A percentile compares a stretch with the other conserved stretches of the same genome.
Evolutionary conservation across 2,329 filamentous ascomycete genomes (phyloP).

Genomic region (Orbilia quercus): DNA sequence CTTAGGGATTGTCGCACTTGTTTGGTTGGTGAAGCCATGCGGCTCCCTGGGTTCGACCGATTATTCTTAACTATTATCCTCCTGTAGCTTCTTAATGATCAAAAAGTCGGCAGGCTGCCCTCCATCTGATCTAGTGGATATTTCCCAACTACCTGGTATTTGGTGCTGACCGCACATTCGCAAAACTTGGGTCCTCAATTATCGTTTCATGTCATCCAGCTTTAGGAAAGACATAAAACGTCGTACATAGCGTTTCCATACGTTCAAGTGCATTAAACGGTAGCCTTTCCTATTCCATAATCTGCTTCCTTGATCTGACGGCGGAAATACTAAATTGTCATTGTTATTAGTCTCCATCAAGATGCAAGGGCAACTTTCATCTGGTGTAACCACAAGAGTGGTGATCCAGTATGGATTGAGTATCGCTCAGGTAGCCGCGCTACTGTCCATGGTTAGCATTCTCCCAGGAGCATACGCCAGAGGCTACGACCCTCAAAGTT

Average conservation of each 20-base stretch:
- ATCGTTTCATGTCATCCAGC: neutral
- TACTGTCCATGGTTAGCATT: constrained; percentile 13
- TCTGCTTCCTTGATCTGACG: neutral
- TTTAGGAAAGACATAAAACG: neutral
- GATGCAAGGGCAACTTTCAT: neutral
- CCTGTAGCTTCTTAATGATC: too few relatives aligned
- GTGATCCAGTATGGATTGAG: constrained; percentile 14
- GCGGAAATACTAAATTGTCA: neutral
- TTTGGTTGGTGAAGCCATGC: neutral
- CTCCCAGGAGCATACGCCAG: constrained; percentile 16
- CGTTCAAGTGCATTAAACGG: neutral
- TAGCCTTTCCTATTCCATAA: neutral
- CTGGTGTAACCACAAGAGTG: neutral
- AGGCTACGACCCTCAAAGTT: constrained; percentile 19
- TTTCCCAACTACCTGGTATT: too few relatives aligned
- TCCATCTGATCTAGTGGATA: too few relatives aligned
- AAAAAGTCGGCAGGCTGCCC: too few relatives aligned
- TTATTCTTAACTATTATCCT: neutral
- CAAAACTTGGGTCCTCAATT: neutral
- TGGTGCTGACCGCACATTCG: too few relatives aligned
- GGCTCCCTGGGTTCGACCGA: neutral
- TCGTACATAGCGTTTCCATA: neutral
- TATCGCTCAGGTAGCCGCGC: constrained; percentile 3
- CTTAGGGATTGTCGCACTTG: neutral
- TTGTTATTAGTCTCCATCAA: neutral